Percentiles rank a stretch among this genome's conserved stretches.
Evolutionary conservation across 1,284 basidiomycete genomes (phyloP).

Genomic region (Leccinum pachyderme): DNA sequence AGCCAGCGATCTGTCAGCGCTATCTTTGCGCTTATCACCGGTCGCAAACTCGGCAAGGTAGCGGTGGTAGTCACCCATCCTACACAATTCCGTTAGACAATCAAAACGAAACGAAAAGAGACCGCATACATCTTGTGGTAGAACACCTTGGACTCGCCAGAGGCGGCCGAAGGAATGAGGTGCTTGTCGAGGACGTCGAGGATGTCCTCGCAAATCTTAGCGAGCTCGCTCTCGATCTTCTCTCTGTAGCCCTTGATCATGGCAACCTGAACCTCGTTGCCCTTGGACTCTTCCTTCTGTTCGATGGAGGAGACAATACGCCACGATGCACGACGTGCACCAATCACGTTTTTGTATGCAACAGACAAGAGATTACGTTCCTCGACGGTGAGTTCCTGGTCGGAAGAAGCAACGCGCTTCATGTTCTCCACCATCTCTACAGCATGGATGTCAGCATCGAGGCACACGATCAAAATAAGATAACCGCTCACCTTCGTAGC

Average conservation of each 20-base stretch:
- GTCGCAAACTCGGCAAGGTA: slow-evolving; percentile 99
- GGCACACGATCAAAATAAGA: slow-evolving; percentile 6
- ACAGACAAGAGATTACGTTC: slow-evolving; percentile 99
- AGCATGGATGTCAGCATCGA: slow-evolving; percentile 17
- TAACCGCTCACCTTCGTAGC: slow-evolving; percentile 82
- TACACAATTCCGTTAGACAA: slow-evolving; percentile 32
- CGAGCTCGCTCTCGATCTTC: slow-evolving; percentile 98
- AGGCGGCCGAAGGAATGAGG: slow-evolving; percentile 96
- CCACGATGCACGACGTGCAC: slow-evolving; percentile 98
- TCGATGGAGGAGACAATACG: slow-evolving; percentile 99
- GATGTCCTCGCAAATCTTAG: slow-evolving; percentile 99
- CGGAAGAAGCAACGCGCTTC: slow-evolving; percentile 95
- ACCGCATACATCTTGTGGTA: slow-evolving; percentile 97
- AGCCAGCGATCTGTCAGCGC: slow-evolving; percentile 97
- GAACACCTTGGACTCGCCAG: slow-evolving; percentile 99
- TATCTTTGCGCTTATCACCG: slow-evolving; percentile 98
- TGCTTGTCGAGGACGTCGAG: slow-evolving; percentile 98
- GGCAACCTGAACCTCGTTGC: slow-evolving; percentile 94
- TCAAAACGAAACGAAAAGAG: background rate
- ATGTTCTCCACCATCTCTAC: slow-evolving; percentile 99
- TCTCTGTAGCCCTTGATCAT: slow-evolving; percentile 99
- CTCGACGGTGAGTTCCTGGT: slow-evolving; percentile 98
- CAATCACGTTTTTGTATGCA: slow-evolving; percentile 99
- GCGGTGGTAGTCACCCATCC: slow-evolving; percentile 99
- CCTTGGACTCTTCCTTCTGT: slow-evolving; percentile 99